These are phyloP conservation scores for Fusarium sp. DNA, from an alignment of 2,329 filamentous ascomycete species.

Conservation along the genomic window DNA sequence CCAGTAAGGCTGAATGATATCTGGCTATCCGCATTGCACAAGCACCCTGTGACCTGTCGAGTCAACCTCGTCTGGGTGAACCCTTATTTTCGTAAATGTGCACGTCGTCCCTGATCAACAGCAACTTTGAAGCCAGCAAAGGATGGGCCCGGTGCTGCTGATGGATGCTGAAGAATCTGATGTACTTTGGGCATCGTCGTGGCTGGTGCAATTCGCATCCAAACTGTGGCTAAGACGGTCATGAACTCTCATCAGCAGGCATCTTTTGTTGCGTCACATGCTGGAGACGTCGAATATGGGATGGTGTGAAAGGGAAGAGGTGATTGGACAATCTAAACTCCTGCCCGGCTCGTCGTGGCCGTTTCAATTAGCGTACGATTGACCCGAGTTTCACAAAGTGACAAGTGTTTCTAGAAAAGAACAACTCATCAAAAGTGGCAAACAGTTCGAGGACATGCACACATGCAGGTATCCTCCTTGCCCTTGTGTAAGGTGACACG, in stretches of 20 bases:
- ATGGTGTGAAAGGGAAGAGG: constrained; percentile 15
- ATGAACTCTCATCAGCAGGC: constrained; percentile 40
- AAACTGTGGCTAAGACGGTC: constrained; percentile 27
- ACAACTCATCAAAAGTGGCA: constrained; percentile 39
- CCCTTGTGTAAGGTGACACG: constrained; percentile 8
- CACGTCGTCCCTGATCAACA: constrained; percentile 5
- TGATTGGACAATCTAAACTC: constrained; percentile 22
- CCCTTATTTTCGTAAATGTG: constrained; percentile 7
- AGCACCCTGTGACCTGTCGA: neutral
- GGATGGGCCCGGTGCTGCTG: neutral
- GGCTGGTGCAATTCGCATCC: constrained; percentile 7
- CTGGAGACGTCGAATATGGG: constrained; percentile 8
- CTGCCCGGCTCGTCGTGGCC: constrained; percentile 23
- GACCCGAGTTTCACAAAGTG: constrained; percentile 20
- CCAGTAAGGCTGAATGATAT: constrained; percentile 2
- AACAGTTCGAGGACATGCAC: constrained; percentile 14
- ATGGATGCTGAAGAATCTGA: neutral
- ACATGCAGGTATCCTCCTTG: constrained; percentile 19
- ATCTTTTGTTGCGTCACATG: constrained; percentile 38
- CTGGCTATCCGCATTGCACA: neutral
- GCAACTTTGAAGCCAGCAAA: neutral
- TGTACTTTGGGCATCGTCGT: constrained; percentile 7
- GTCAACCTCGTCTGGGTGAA: neutral
- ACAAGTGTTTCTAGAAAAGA: constrained; percentile 35
- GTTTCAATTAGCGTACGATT: constrained; percentile 1